Base-by-base conservation (phyloP, 768 basidiomycete genomes). In the Podaxis sp. region DNA sequence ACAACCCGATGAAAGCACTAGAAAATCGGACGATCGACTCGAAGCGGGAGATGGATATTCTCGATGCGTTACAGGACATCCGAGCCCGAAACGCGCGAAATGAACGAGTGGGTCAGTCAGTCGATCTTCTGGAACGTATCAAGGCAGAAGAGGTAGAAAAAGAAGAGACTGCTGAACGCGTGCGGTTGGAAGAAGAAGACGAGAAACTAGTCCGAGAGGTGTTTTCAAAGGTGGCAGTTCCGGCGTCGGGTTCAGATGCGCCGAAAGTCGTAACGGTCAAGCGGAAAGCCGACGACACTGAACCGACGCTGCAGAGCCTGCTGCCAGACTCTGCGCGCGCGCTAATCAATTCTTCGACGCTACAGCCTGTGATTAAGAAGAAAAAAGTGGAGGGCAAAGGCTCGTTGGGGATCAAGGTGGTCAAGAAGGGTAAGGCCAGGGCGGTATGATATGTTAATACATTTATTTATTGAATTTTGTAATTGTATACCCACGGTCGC, bases 31-130 rank as follows among this genome's bases (percentile, higher is more conserved):
- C 94, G 38, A 80, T 87, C 49, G 93, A 96, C 76, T 93, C 93
- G 38, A 95, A 96, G 74, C 86, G 96, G 57, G 96, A 98, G 77
- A 99, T 99, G 97, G 97, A 98, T 70, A 90, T 96, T 59, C 83
- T 99, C 68, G 97, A 99, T 72, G 94, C 94, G 12, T 80, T 99
- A 63, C 95, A 97, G 72, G 96, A 98, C 65, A 93, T 95, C 63
- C 82, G 92, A 59, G 90, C 90, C 11, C 81, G 88, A 58, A 95
- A 95, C 72, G 90, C 93, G 2, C 84, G 95, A 61, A 93, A 94
- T 67, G 96, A 98, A 68, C 82, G 94, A 33, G 79, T 93, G 22
- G 95, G 92, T 15, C 85, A 92, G 48, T 77, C 85, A 0, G 87
- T 87, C 8, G 89, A 93, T 68, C 73, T 96, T 44, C 65, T 87